Evolutionary conservation across 1,284 basidiomycete genomes (phyloP), one percentile per base, ranked within the genome.

Genomic region (Cutaneotrichosporon cutaneum): DNA sequence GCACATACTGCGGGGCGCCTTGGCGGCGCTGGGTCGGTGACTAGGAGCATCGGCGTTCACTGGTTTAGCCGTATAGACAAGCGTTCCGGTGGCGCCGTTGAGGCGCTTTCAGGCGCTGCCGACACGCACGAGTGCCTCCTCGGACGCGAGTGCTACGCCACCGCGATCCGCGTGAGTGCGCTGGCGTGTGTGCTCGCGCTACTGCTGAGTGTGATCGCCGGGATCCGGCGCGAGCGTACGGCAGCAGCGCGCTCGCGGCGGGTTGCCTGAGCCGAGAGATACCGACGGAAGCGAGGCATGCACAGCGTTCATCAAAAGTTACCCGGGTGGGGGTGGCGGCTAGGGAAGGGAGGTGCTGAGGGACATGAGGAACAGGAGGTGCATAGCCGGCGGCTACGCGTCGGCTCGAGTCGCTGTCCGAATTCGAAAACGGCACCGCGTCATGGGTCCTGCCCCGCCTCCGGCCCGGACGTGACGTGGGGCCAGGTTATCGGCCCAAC

Each of bases 1-100:
- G 82, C 86, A 5, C 88, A 93, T 70, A 84, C 84, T 7, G 76
- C 77, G n/a, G 56, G 54, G 4, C 61, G 50, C 56, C 16, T 60
- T 14, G 24, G 24, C 10, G 16, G 48, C 39, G 6, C 48, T 18
- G 26, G 26, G 18, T 32, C 48, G 48, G 48, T 51, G 32, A 51
- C 48, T 27, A 7, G 59, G 62, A 26, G 47, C 33, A 22, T 13
- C 24, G 24, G 30, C 0, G 18, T 44, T 30, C 42, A 30, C 3
- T 24, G 27, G 26, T 51, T 51, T 51, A 51, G 48, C 48, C 48
- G 48, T 32, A 21, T 30, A n/a, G 16, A 27, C 27, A 27, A 27
- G 48, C 48, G 24, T 11, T 50, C 24, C 21, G 22, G 48, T 9
- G 24, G 10, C 14, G 13, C 24, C 27, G 48, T 14, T 8, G 5